A percentile compares a stretch with the other conserved stretches of the same genome.
Conservation (phyloP, 768 basidiomycete species). For the Auriculariales sp. region DNA sequence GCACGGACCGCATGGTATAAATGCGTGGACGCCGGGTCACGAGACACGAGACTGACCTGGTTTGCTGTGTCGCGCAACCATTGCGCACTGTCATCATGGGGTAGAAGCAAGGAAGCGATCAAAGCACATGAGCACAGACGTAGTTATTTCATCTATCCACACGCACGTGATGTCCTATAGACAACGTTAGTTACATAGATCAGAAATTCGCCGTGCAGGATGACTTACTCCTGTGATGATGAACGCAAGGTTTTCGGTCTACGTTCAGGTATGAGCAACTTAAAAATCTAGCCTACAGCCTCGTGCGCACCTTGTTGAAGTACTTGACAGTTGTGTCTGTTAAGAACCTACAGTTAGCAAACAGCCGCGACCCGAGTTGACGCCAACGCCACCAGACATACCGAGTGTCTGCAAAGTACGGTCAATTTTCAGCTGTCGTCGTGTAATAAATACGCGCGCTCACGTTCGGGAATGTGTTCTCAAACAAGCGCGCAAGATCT, state of each 20-base stretch:
- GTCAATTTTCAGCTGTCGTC: too few relatives aligned
- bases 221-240: conserved; percentile 58
- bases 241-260: conserved; percentile 61
- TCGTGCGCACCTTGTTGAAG: conserved; percentile 36
- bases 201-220: neutral
- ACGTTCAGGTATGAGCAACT: neutral
- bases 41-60: conserved; percentile 29
- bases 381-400: conserved; percentile 14
- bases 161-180: conserved; percentile 58
- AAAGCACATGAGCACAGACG: conserved; percentile 4
- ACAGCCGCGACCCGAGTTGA: too few relatives aligned
- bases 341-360: neutral
- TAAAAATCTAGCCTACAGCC: neutral
- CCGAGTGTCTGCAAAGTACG: conserved; percentile 37
- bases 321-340: conserved; percentile 71
- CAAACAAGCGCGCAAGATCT: conserved; percentile 63
- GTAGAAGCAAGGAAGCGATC: too few relatives aligned
- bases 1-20: conserved; percentile 1
- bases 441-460: neutral
- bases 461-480: conserved; percentile 67
- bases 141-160: neutral
- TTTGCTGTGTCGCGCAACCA: conserved; percentile 77
- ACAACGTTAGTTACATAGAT: neutral
- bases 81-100: conserved; percentile 69
- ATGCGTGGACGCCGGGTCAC: neutral